Percentiles rank a stretch among this genome's conserved stretches.
phyloP scores from a whole-genome alignment of 768 basidiomycete species.

The Mycena pura region DNA sequence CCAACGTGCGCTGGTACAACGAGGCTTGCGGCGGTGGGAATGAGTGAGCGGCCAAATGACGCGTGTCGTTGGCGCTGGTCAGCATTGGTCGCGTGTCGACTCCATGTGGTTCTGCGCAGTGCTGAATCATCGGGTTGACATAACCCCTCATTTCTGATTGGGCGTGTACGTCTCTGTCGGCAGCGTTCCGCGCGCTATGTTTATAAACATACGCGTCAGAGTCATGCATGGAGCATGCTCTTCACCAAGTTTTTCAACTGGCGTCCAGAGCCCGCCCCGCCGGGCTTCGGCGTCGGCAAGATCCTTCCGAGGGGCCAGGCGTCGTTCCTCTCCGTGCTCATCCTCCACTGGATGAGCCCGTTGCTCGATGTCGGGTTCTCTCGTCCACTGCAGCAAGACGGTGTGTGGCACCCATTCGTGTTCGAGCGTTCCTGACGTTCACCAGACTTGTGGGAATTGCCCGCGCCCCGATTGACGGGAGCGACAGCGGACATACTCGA shows the following conservation, averaged over 20 bases:
- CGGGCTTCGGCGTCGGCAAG: slow-evolving; percentile 30
- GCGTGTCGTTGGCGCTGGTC: too few relatives aligned
- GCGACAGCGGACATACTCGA: slow-evolving; percentile 51
- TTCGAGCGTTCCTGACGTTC: neutral
- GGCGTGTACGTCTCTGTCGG: neutral
- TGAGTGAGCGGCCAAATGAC: too few relatives aligned
- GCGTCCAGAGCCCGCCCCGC: slow-evolving; percentile 28
- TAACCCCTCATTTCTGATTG: neutral
- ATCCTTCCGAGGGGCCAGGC: slow-evolving; percentile 31
- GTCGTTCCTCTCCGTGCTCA: slow-evolving; percentile 52
- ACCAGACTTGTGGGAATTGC: slow-evolving; percentile 63
- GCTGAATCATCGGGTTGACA: too few relatives aligned
- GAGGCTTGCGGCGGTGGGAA: too few relatives aligned
- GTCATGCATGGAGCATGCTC: neutral
- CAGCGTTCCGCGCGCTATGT: neutral
- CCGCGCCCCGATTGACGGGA: slow-evolving; percentile 42
- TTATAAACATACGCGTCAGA: neutral
- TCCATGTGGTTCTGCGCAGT: too few relatives aligned
- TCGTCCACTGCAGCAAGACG: slow-evolving; percentile 62
- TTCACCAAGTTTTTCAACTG: slow-evolving; percentile 28
- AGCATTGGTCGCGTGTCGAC: too few relatives aligned
- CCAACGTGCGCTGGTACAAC: too few relatives aligned
- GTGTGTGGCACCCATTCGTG: slow-evolving; percentile 35
- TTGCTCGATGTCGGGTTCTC: slow-evolving; percentile 65
- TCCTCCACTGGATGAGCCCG: slow-evolving; percentile 61